Evolutionary conservation across 768 basidiomycete genomes (phyloP), one percentile per base, ranked within the genome.

Genomic region (Russula emetica): DNA sequence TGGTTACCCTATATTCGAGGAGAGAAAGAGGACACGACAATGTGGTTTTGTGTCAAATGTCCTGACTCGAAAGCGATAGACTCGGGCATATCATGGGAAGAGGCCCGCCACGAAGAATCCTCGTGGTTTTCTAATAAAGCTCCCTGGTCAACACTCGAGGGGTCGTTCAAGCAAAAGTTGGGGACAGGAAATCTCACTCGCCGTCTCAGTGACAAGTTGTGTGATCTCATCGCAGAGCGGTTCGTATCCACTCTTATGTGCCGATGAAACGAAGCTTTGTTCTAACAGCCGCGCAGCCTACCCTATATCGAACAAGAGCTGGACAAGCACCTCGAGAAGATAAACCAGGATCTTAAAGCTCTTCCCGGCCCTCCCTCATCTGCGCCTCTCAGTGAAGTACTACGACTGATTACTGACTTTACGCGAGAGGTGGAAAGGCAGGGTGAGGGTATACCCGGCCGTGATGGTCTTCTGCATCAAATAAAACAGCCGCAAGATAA

Each of bases 241-340:
- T 87, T 60, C 3, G 75, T 72, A 24, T 32, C 24, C 24, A 9
- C 10, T 40, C 26, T 22, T 16, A 10, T 18, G 22, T 34, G n/a
- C 34, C 6, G 2, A 26, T 7, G 2, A 28, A 16, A 20, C 26
- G 6, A 40, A 18, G 13, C 0, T 18, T 38, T 56, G 5, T 16
- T 22, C 53, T 44, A 38, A 60, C 32, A 11, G 34, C 52, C 13
- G 2, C 16, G 22, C 60, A 90, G 89, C 51, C 76, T 90, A 0
- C 87, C 88, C 0, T 73, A 81, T 63, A 83, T 89, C 13, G 81
- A 83, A 55, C 77, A 82, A 0, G 87, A 89, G 63, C 71, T 89
- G 28, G 76, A 80, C 26, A 74, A 71, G 0, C 72, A 78, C 0
- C 78, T 87, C 0, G 64, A 70, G 0, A 73, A 69, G 8, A 79